phyloP scores from a whole-genome alignment of 148 eudicot genomes.

The Rhododendron simsii region DNA sequence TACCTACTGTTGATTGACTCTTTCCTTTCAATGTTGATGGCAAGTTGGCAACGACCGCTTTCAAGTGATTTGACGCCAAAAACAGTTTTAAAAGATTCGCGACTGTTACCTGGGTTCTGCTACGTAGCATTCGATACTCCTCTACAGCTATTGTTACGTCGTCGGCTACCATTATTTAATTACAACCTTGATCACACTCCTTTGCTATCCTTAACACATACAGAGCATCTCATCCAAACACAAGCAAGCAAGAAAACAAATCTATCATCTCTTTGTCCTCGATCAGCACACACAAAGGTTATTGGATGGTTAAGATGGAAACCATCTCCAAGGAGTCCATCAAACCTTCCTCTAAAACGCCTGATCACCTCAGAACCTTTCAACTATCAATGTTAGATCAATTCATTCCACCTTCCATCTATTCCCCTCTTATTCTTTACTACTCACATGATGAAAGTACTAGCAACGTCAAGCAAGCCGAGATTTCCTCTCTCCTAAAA shows the following conservation, averaged over 20 bases:
- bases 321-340: conserved; percentile 33
- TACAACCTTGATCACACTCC: too few relatives aligned
- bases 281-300: not conserved
- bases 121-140: too few relatives aligned
- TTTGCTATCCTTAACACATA: not conserved
- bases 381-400: conserved; percentile 40
- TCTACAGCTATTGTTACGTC: too few relatives aligned
- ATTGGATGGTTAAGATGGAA: conserved; percentile 16
- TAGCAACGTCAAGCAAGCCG: conserved; percentile 6
- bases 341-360: conserved; percentile 46
- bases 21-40: too few relatives aligned
- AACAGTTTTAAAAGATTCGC: too few relatives aligned
- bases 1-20: too few relatives aligned
- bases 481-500: conserved; percentile 6
- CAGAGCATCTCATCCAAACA: not conserved
- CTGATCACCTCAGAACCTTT: conserved; percentile 25
- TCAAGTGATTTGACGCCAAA: too few relatives aligned
- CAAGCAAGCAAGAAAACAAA: not conserved
- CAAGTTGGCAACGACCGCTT: too few relatives aligned
- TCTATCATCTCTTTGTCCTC: not conserved
- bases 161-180: too few relatives aligned
- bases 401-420: conserved; percentile 16
- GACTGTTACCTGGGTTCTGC: too few relatives aligned
- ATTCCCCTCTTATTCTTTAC: conserved; percentile 32
- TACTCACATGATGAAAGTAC: conserved; percentile 11